phyloP scores from a whole-genome alignment of 257 asterid species.

The Solanum etuberosum region DNA sequence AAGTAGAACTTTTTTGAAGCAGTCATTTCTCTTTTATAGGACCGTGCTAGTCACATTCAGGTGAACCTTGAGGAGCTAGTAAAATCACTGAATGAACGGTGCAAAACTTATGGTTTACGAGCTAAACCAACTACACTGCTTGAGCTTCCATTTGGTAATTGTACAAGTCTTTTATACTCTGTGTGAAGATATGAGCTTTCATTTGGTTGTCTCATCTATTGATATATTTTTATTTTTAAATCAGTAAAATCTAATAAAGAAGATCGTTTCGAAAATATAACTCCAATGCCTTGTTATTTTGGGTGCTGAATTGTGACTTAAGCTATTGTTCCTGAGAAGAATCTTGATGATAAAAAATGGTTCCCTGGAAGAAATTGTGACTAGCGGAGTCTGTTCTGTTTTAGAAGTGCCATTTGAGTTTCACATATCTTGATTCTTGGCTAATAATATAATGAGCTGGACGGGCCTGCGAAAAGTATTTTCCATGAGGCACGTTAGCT shows the following conservation, averaged over 20 bases:
- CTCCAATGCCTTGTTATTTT: not conserved
- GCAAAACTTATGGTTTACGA: constrained; percentile 91
- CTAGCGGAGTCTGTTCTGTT: not conserved
- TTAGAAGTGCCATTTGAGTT: not conserved
- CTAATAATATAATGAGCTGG: constrained; percentile 38
- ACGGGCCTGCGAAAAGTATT: constrained; percentile 60
- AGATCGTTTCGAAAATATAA: not conserved
- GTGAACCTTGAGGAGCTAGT: constrained; percentile 79
- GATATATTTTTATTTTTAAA: not conserved
- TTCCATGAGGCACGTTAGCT: constrained; percentile 78
- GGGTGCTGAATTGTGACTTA: not conserved
- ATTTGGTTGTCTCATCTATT: not conserved
- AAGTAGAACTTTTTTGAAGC: constrained; percentile 6
- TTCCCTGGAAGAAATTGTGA: not conserved
- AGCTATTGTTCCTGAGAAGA: not conserved
- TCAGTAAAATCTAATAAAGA: not conserved
- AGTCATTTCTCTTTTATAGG: constrained; percentile 33
- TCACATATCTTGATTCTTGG: not conserved
- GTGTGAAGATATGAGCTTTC: not conserved
- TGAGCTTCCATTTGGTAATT: constrained; percentile 91
- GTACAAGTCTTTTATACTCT: not conserved
- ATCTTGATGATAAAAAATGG: not conserved
- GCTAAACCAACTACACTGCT: constrained; percentile 83
- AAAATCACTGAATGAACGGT: constrained; percentile 72
- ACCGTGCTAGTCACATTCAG: constrained; percentile 60